Evolutionary conservation across 2,329 filamentous ascomycete species (phyloP).

Genomic region (Aspergillus uvarum): DNA sequence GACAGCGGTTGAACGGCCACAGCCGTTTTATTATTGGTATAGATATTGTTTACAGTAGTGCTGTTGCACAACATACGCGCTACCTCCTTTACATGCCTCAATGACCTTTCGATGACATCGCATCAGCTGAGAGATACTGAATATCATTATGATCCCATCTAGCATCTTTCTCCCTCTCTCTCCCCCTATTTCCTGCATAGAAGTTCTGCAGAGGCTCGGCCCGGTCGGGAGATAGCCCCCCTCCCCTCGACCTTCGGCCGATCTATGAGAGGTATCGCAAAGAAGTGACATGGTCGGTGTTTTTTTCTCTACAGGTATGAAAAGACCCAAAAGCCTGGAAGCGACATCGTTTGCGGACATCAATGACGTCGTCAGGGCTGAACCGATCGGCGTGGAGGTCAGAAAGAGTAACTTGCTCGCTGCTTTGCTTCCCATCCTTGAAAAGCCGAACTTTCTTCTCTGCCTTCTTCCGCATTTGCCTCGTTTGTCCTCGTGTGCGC

Average conservation of each 20-base stretch:
- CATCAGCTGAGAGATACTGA: neutral
- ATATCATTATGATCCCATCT: neutral
- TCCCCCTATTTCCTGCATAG: neutral
- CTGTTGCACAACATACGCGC: conserved; percentile 17
- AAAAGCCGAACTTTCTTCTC: too few relatives aligned
- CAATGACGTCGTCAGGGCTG: neutral
- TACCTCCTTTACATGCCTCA: neutral
- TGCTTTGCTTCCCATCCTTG: too few relatives aligned
- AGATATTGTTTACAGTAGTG: neutral
- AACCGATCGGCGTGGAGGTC: neutral
- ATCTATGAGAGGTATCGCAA: conserved; percentile 6
- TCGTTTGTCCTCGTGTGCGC: neutral
- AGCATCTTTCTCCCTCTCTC: neutral
- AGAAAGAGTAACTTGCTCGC: neutral
- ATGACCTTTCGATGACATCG: neutral
- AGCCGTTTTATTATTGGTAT: neutral
- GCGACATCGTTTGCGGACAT: neutral
- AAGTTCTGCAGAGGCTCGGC: conserved; percentile 23
- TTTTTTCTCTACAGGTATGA: neutral
- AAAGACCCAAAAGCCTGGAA: neutral
- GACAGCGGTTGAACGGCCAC: neutral
- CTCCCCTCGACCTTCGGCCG: neutral
- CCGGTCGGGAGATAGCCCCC: conserved; percentile 18
- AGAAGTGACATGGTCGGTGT: neutral
- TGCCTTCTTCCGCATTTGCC: neutral